Percentiles rank a stretch among this genome's conserved stretches.
These are phyloP conservation scores for Leccinum pallidistipes DNA, from an alignment of 1,284 basidiomycete genomes.

Conservation along the genomic window DNA sequence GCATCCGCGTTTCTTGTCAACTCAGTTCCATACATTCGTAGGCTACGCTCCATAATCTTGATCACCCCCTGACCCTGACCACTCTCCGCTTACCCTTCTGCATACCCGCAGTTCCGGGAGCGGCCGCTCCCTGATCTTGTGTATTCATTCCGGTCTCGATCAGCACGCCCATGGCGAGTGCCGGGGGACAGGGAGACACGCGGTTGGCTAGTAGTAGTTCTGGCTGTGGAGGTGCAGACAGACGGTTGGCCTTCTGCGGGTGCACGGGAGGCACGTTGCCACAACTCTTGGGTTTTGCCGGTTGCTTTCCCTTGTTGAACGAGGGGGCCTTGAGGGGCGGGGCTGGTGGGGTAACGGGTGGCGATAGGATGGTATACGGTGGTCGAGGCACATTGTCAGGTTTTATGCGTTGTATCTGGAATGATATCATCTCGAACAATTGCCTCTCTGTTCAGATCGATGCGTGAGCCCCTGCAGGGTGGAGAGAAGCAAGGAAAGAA, in stretches of 20 bases:
- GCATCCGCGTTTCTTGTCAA: no score
- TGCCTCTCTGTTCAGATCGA: conserved; percentile 61
- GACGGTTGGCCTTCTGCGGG: conserved; percentile 28
- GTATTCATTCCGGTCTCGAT: conserved; percentile 75
- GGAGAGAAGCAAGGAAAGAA: conserved; percentile 17
- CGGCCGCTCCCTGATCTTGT: conserved; percentile 44
- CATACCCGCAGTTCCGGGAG: conserved; percentile 38
- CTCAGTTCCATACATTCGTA: background rate
- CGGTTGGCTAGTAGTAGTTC: conserved; percentile 53
- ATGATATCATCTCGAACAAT: conserved; percentile 45
- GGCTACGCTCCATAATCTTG: conserved; percentile 1
- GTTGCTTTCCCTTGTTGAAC: conserved; percentile 43
- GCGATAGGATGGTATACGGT: conserved; percentile 47
- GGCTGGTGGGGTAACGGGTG: conserved; percentile 14
- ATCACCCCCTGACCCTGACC: conserved; percentile 65
- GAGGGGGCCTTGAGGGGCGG: conserved; percentile 33
- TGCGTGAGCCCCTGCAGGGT: background rate
- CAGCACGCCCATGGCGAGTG: conserved; percentile 68
- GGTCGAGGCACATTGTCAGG: conserved; percentile 69
- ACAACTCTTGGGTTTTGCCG: conserved; percentile 41
- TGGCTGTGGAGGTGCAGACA: conserved; percentile 55
- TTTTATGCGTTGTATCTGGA: conserved; percentile 73
- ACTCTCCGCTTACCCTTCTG: conserved; percentile 80
- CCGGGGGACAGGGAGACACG: conserved; percentile 67
- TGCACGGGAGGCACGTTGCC: conserved; percentile 25